Percentiles rank a stretch among this genome's conserved stretches.
These are phyloP conservation scores for Metarhizium rileyi DNA, from an alignment of 2,329 filamentous ascomycete species.

Conservation along the genomic window DNA sequence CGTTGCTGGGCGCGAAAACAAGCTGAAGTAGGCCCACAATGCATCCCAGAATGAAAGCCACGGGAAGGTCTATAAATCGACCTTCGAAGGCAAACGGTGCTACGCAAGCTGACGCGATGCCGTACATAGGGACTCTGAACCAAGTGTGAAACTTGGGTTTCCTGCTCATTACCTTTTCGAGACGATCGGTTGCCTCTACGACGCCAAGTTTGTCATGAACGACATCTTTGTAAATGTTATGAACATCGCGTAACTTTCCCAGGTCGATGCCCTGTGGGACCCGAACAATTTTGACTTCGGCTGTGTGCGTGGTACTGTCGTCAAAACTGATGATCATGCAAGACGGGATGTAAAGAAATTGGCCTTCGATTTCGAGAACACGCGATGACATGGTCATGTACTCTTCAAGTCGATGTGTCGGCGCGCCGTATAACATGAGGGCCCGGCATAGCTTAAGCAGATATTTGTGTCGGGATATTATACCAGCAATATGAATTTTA, in stretches of 20 bases:
- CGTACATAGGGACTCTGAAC: conserved; percentile 58
- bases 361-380: conserved; percentile 80
- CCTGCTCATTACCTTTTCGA: conserved; percentile 44
- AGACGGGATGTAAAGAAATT: conserved; percentile 82
- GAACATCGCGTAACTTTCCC: conserved; percentile 62
- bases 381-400: conserved; percentile 85
- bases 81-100: conserved; percentile 74
- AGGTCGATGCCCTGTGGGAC: conserved; percentile 61
- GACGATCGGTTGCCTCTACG: conserved; percentile 54
- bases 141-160: conserved; percentile 39
- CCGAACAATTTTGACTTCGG: conserved; percentile 69
- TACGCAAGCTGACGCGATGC: conserved; percentile 64
- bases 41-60: conserved; percentile 66
- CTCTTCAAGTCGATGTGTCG: conserved; percentile 83
- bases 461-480: conserved; percentile 71
- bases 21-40: conserved; percentile 67
- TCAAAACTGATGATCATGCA: conserved; percentile 95
- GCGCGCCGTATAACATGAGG: conserved; percentile 83
- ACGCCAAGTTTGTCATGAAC: conserved; percentile 66
- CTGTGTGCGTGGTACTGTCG: conserved; percentile 61
- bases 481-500: conserved; percentile 53
- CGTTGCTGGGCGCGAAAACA: conserved; percentile 62
- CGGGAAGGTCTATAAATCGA: conserved; percentile 66
- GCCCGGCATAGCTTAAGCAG: conserved; percentile 76
- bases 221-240: conserved; percentile 75